These are phyloP conservation scores for Echium plantagineum DNA, from an alignment of 257 asterid genomes.

Conservation along the genomic window DNA sequence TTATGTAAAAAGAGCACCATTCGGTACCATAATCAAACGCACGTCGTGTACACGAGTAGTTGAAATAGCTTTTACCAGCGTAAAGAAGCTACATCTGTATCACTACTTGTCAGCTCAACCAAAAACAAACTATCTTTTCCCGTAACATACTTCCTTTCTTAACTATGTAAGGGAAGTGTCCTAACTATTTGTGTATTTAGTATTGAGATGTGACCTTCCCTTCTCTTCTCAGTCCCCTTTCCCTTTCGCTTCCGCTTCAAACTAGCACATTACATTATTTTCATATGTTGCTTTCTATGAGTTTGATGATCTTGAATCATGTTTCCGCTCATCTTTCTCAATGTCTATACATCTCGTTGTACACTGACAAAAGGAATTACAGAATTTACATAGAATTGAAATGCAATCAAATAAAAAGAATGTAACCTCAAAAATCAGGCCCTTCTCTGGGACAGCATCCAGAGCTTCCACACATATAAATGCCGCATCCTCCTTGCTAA, in stretches of 20 bases:
- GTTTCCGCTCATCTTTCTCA: neutral
- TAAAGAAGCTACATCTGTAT: neutral
- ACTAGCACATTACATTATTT: neutral
- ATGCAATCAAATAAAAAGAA: neutral
- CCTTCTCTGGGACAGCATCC: conserved; percentile 49
- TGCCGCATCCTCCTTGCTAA: conserved; percentile 95
- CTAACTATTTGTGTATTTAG: too few relatives aligned
- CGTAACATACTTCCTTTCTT: too few relatives aligned
- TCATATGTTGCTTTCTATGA: neutral
- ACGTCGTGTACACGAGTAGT: too few relatives aligned
- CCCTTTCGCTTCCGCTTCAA: neutral
- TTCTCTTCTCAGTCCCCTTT: too few relatives aligned
- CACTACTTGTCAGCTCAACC: neutral
- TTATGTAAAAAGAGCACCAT: too few relatives aligned
- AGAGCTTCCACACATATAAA: conserved; percentile 80
- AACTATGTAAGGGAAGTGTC: too few relatives aligned
- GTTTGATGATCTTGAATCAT: neutral
- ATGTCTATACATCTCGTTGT: neutral
- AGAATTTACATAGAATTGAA: neutral
- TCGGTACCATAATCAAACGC: too few relatives aligned
- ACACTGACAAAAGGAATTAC: neutral
- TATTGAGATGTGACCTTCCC: too few relatives aligned
- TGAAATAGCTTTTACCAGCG: too few relatives aligned
- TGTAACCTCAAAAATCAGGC: conserved; percentile 67
- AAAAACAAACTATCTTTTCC: too few relatives aligned